Conservation (phyloP, 2,329 filamentous ascomycete genomes). For the Onygenales sp. region DNA sequence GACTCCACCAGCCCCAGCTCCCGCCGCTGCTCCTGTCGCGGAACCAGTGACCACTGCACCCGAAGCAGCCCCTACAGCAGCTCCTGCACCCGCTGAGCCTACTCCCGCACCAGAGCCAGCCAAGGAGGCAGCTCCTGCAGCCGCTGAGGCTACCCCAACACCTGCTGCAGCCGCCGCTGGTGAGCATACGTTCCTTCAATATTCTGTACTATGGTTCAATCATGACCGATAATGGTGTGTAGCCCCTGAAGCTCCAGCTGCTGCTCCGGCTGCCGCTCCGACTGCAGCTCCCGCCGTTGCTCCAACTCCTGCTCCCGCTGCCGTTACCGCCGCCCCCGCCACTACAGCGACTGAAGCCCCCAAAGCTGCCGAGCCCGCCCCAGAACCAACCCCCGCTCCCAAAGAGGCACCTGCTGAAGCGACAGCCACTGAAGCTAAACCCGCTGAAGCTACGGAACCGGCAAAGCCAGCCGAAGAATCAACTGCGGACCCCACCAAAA, state of each 20-base stretch:
- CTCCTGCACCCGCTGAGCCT: background rate
- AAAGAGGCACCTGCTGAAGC: background rate
- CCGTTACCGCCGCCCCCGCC: constrained; percentile 1
- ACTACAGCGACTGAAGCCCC: constrained; percentile 1
- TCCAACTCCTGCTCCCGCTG: constrained; percentile 3
- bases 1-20: constrained; percentile 6
- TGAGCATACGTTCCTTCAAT: background rate
- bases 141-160: constrained; percentile 1
- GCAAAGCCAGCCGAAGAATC: background rate
- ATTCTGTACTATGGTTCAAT: background rate
- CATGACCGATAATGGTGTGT: background rate
- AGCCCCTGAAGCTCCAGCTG: constrained; percentile 2
- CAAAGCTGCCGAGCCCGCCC: constrained; percentile 3
- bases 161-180: background rate
- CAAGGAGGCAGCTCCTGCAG: background rate
- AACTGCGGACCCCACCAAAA: constrained; percentile 2
- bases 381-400: background rate
- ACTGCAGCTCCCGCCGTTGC: background rate
- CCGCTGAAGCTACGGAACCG: constrained; percentile 1
- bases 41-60: constrained; percentile 1
- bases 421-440: background rate
- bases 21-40: constrained; percentile 6
- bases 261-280: background rate
- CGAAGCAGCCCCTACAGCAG: background rate
- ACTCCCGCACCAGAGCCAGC: background rate